Percentiles rank a stretch among this genome's conserved stretches.
These are phyloP conservation scores for Aspergillus clavatus DNA, from an alignment of 2,329 filamentous ascomycete genomes.

Conservation along the genomic window DNA sequence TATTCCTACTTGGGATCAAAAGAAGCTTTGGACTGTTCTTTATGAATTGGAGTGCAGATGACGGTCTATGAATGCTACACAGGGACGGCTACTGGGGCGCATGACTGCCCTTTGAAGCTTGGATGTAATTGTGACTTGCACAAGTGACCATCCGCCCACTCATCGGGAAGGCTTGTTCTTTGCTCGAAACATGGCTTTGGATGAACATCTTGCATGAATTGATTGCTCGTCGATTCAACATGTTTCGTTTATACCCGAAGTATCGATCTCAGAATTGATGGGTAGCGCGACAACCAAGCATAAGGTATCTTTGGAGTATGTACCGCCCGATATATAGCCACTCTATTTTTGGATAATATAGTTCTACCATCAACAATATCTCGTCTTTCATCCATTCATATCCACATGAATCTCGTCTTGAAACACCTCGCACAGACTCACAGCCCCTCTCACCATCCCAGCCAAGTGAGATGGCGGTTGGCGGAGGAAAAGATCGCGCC, in stretches of 20 bases:
- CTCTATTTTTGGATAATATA: too few relatives aligned
- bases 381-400: not conserved
- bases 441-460: not conserved
- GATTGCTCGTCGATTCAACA: too few relatives aligned
- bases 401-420: not conserved
- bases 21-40: not conserved
- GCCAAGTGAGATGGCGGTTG: slow-evolving; percentile 6
- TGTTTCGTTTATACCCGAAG: not conserved
- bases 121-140: slow-evolving; percentile 9
- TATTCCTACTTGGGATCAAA: too few relatives aligned
- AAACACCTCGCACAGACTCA: not conserved
- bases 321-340: too few relatives aligned
- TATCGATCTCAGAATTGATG: not conserved
- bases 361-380: not conserved
- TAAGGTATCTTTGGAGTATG: too few relatives aligned
- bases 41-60: slow-evolving; percentile 1
- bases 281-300: too few relatives aligned
- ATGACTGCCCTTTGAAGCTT: slow-evolving; percentile 8
- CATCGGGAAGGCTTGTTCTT: not conserved
- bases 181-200: too few relatives aligned
- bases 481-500: not conserved
- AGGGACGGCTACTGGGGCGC: slow-evolving; percentile 11
- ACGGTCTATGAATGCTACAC: slow-evolving; percentile 2
- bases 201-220: too few relatives aligned
- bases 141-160: slow-evolving; percentile 14